Evolutionary conservation across 139 green algal species (phyloP), one percentile per base, ranked within the genome.

Genomic region (Chloropicon primus): DNA sequence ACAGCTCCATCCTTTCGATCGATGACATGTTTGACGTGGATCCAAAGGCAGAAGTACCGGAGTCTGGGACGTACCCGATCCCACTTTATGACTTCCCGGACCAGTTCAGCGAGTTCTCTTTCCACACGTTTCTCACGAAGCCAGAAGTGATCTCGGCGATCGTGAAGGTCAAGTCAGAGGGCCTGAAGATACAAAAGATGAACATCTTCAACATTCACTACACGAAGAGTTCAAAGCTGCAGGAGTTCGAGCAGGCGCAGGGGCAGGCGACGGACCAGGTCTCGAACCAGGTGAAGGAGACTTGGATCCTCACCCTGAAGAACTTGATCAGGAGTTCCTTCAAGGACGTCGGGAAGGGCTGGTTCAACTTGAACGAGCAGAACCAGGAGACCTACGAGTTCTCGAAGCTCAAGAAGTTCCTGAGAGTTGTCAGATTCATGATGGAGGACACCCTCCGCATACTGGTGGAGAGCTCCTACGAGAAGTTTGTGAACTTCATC

Each of bases 221-320:
- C 80, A 87, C 86, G 82, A 95, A 95, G 86, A 88, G 80, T 27
- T 27, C 72, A 2, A 82, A 87, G 1, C 78, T 93, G 77, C 89
- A 95, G n/a, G 90, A 95, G 81, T 90, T 93, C 77, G 88, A 95
- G 80, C 83, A 92, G 83, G 72, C 79, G 21, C 90, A 95, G 85
- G 79, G 82, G 10, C 82, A 87, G 77, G 82, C 79, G 2, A 76
- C 27, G n/a, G 79, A 87, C 29, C 76, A 83, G 71, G 78, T 87
- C 53, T 76, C 80, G 76, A 91, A 87, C 83, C 86, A 92, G 77
- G 82, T 94, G 24, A 86, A 88, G 75, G 90, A 95, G 78, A 89
- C 82, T 2, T 83, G 80, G 80, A 71, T 80, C 24, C 28, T 53
- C 21, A 75, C n/a, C 21, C 25, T 84, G 22, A 74, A 75, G 21